Evolutionary conservation across 2,329 filamentous ascomycete genomes (phyloP), one percentile per base, ranked within the genome.

Genomic region (Thermoascus crustaceus): DNA sequence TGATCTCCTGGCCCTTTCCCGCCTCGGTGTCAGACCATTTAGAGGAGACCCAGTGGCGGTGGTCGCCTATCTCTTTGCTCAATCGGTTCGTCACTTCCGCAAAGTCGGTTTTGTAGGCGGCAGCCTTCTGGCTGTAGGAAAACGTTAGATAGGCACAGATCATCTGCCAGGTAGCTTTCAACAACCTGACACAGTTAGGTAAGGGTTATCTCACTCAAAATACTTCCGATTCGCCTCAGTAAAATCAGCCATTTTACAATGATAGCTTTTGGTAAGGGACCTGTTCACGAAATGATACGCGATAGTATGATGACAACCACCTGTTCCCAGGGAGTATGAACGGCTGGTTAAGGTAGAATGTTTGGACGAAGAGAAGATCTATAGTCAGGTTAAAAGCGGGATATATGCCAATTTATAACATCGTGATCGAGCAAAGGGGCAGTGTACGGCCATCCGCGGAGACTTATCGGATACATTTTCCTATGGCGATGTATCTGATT

Each of bases 31-130:
- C 54, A 8, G 39, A 47, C 59, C 76, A 78, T 35, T 73, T 66
- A 16, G 75, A 70, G 26, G 76, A 78, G 38, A 85, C 72, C 64
- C 82, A 83, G 34, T 71, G 65, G 4, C 73, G 64, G 20, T 69
- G 68, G 3, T 57, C 57, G 41, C 67, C 65, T 9, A 83, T 66
- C 45, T 74, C 67, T 5, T 67, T 55, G 14, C 72, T 67, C n/a
- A 85, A 61, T 46, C 68, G 65, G 22, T 63, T 57, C 30, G 75
- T 64, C 8, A 71, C 66, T 47, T 72, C 71, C 33, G 67, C 64
- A 45, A 76, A 76, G 39, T 70, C 72, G 24, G 57, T 50, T 47
- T 82, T 77, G 49, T 81, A 80, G 2, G 59, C 58, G 2, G 69
- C 60, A 3, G 75, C 70, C 41, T 71, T 58, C 31, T 72, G 56